phyloP scores from a whole-genome alignment of 148 eudicot species.

The Rhododendron molle region DNA sequence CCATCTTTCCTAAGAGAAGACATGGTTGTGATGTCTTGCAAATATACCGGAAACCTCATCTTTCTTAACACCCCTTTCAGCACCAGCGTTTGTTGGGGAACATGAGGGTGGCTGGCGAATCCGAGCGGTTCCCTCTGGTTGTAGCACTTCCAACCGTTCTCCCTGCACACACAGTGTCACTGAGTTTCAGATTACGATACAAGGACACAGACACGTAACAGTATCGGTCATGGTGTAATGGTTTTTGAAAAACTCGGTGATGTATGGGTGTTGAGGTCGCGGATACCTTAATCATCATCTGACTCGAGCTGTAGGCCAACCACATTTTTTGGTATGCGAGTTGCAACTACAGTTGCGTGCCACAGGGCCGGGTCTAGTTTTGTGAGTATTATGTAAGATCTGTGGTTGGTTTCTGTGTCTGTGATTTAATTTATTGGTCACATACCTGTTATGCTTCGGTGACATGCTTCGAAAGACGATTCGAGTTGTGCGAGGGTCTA shows the following conservation, averaged over 20 bases:
- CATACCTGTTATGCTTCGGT: slow-evolving; percentile 78
- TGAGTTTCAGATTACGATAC: background rate
- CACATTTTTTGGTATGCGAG: background rate
- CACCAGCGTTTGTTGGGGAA: slow-evolving; percentile 46
- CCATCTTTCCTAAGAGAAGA: slow-evolving; percentile 73
- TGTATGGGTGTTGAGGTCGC: background rate
- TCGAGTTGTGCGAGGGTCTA: slow-evolving; percentile 55
- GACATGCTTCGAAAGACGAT: slow-evolving; percentile 87
- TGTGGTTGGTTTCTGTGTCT: too few relatives aligned
- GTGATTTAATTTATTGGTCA: too few relatives aligned
- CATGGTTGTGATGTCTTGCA: slow-evolving; percentile 65
- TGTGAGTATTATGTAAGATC: too few relatives aligned
- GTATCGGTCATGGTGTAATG: background rate
- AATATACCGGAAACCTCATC: slow-evolving; percentile 67
- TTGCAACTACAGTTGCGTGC: background rate
- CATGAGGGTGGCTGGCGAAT: slow-evolving; percentile 46
- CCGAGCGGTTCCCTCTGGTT: slow-evolving; percentile 63
- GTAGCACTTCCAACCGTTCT: slow-evolving; percentile 81
- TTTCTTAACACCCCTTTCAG: slow-evolving; percentile 44
- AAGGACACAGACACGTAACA: background rate
- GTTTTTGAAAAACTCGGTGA: background rate
- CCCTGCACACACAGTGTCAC: slow-evolving; percentile 25
- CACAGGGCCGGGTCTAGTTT: too few relatives aligned
- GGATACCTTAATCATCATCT: background rate
- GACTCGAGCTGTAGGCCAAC: background rate